These are phyloP conservation scores for Thermothielavioides terrestris DNA, from an alignment of 495 filamentous ascomycete species.

Conservation along the genomic window DNA sequence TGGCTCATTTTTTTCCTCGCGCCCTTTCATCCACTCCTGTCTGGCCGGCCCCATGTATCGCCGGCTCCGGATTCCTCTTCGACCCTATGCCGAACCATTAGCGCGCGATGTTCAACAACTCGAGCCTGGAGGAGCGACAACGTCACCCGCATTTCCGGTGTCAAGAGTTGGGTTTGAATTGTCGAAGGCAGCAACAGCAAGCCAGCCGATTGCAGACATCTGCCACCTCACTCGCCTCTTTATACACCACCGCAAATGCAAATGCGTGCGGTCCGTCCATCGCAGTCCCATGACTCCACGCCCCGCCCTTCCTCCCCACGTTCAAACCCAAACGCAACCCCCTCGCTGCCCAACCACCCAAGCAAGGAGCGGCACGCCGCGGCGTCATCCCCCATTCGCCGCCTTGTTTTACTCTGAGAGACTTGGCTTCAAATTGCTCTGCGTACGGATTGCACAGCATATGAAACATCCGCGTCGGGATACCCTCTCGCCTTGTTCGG, in stretches of 20 bases:
- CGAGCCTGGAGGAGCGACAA: too few species aligned
- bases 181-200: too few species aligned
- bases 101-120: too few species aligned
- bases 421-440: too few species aligned
- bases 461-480: too few species aligned
- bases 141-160: too few species aligned
- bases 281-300: background rate
- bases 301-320: background rate
- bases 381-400: too few species aligned
- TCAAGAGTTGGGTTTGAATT: background rate
- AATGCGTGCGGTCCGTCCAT: background rate
- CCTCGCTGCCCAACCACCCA: background rate
- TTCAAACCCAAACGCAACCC: background rate
- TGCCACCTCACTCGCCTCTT: background rate
- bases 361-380: background rate
- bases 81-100: background rate
- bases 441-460: too few species aligned
- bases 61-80: constrained; percentile 1
- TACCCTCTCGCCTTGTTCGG: too few species aligned
- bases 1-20: background rate
- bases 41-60: constrained; percentile 4
- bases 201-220: too few species aligned
- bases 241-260: too few species aligned
- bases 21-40: background rate
- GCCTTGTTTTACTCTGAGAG: too few species aligned